Conservation (phyloP, 2,329 filamentous ascomycete genomes). For the Curvularia sp. region DNA sequence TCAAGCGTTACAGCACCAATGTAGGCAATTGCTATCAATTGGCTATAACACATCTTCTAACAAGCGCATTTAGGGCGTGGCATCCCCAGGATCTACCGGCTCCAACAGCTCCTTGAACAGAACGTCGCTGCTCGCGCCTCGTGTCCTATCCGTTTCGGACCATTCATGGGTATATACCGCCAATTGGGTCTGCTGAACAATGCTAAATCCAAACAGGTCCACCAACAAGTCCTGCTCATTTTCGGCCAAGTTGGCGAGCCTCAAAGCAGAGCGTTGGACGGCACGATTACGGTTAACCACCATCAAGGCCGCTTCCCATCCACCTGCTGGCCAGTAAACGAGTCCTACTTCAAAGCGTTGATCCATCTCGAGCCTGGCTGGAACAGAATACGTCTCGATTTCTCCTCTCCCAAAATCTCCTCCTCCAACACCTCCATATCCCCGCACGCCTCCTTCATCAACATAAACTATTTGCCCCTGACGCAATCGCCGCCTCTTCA, state of each 20-base stretch:
- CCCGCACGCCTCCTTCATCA: constrained; percentile 79
- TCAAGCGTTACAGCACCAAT: constrained; percentile 65
- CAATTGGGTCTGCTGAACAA: constrained; percentile 3
- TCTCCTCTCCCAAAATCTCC: constrained; percentile 79
- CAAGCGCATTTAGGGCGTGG: constrained; percentile 55
- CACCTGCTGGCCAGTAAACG: constrained; percentile 83
- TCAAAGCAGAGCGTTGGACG: constrained; percentile 72
- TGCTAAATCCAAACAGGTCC: constrained; percentile 66
- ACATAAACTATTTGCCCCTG: constrained; percentile 84
- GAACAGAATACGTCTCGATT: constrained; percentile 88
- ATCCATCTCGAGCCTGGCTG: constrained; percentile 90
- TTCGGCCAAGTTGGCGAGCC: constrained; percentile 82
- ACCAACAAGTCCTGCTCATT: constrained; percentile 87
- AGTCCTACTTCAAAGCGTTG: constrained; percentile 90
- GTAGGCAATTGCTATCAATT: constrained; percentile 26
- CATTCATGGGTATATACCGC: constrained; percentile 76
- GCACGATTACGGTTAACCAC: constrained; percentile 78
- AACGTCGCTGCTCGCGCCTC: constrained; percentile 80
- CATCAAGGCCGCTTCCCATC: constrained; percentile 86
- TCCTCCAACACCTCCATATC: constrained; percentile 70
- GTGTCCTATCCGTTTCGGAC: constrained; percentile 78
- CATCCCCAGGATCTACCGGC: constrained; percentile 60
- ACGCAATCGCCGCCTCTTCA: constrained; percentile 83
- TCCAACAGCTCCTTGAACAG: constrained; percentile 59
- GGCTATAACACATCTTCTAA: constrained; percentile 6